These are phyloP conservation scores for Proliferodiscus dingleyae DNA, from an alignment of 2,329 filamentous ascomycete genomes.

Conservation along the genomic window DNA sequence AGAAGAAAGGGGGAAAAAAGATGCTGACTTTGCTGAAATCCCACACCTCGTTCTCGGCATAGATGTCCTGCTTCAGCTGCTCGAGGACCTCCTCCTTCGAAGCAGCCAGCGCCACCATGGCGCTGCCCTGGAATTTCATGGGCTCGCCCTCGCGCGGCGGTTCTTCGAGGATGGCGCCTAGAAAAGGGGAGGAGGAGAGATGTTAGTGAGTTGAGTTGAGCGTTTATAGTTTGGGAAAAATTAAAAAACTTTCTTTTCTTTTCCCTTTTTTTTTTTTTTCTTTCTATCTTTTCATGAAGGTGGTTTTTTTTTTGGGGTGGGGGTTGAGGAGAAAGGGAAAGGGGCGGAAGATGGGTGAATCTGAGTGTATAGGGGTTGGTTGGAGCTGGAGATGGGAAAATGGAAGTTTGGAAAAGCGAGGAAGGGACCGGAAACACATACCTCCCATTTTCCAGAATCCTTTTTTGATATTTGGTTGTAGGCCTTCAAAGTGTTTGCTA, in stretches of 20 bases:
- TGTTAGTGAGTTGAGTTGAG: no score
- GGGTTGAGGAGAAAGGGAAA: not conserved
- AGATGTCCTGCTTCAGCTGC: conserved; percentile 66
- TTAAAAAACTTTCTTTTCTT: no score
- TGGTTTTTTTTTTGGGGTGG: not conserved
- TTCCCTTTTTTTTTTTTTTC: no score
- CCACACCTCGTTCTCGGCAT: conserved; percentile 70
- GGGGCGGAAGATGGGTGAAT: not conserved
- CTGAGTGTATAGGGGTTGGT: no score
- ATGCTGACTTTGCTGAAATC: conserved; percentile 60
- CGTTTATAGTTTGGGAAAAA: no score
- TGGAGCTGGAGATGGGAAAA: not conserved
- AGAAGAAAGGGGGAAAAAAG: not conserved
- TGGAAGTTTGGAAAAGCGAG: not conserved
- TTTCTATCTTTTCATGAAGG: no score
- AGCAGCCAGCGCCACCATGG: conserved; percentile 61
- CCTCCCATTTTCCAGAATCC: conserved; percentile 58
- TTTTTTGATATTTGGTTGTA: conserved; percentile 47
- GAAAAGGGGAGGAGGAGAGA: no score
- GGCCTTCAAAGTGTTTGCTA: conserved; percentile 34
- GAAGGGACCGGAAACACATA: conserved; percentile 12
- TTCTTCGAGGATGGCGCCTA: conserved; percentile 63
- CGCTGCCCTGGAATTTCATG: conserved; percentile 55
- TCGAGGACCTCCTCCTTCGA: conserved; percentile 66
- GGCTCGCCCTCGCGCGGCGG: conserved; percentile 58